Conservation (phyloP, 768 basidiomycete species). For the Crassisporium funariophilum region DNA sequence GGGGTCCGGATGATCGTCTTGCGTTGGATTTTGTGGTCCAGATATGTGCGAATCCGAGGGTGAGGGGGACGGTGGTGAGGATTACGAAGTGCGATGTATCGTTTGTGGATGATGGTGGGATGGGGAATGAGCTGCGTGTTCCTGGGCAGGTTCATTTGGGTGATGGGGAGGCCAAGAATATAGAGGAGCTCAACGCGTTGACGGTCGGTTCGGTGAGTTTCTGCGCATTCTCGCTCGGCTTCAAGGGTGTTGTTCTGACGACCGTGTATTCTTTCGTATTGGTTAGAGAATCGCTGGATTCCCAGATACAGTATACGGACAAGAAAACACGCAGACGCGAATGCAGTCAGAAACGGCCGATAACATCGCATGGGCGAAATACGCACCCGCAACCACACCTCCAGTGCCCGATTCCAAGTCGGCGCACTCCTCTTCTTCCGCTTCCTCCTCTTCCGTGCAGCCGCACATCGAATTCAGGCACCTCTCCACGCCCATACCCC, state of each 20-base stretch:
- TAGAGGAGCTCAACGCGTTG: slow-evolving; percentile 39
- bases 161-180: slow-evolving; percentile 23
- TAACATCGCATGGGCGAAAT: slow-evolving; percentile 71
- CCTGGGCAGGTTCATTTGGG: slow-evolving; percentile 27
- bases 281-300: slow-evolving; percentile 40
- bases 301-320: slow-evolving; percentile 74
- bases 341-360: slow-evolving; percentile 87
- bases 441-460: slow-evolving; percentile 45
- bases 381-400: slow-evolving; percentile 35
- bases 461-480: slow-evolving; percentile 66
- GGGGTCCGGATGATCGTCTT: slow-evolving; percentile 90
- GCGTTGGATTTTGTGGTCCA: slow-evolving; percentile 86
- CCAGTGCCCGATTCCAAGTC: slow-evolving; percentile 11
- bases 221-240: neutral
- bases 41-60: slow-evolving; percentile 67
- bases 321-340: slow-evolving; percentile 60
- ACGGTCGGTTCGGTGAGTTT: slow-evolving; percentile 53
- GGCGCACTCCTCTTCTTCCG: slow-evolving; percentile 17
- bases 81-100: slow-evolving; percentile 56
- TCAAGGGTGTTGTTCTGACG: neutral
- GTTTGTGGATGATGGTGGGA: neutral
- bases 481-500: slow-evolving; percentile 53
- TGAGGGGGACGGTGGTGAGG: slow-evolving; percentile 76
- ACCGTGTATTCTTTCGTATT: slow-evolving; percentile 4
- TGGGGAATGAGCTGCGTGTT: slow-evolving; percentile 20